Percentiles rank a stretch among this genome's conserved stretches.
Conservation (phyloP, 2,329 filamentous ascomycete species). For the Fusarium marasasianum region DNA sequence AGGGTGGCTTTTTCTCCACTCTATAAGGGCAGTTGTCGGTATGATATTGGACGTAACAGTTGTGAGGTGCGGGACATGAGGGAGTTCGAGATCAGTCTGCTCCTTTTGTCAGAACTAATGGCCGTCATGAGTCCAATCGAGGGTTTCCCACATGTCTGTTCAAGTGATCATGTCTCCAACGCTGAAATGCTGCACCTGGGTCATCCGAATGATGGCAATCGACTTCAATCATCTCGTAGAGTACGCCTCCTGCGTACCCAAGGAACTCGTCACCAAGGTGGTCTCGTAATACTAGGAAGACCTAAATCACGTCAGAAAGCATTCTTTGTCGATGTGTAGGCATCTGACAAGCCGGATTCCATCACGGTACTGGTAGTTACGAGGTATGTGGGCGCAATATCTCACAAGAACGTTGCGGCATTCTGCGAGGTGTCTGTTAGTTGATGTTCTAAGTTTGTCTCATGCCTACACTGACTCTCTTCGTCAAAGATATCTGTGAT, state of each 20-base stretch:
- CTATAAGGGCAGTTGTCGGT: conserved; percentile 49
- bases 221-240: conserved; percentile 59
- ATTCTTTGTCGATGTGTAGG: not conserved
- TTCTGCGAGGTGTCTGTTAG: conserved; percentile 43
- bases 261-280: conserved; percentile 57
- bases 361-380: conserved; percentile 58
- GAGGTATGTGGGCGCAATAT: conserved; percentile 55
- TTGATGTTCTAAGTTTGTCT: not conserved
- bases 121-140: not conserved
- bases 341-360: conserved; percentile 52
- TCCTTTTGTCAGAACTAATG: conserved; percentile 14
- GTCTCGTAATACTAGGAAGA: conserved; percentile 55
- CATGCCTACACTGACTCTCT: conserved; percentile 25
- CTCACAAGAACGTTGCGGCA: conserved; percentile 57
- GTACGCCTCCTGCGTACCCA: conserved; percentile 54
- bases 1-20: conserved; percentile 51
- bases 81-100: conserved; percentile 54
- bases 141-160: conserved; percentile 51
- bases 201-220: conserved; percentile 57
- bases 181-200: conserved; percentile 56
- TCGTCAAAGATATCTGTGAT: conserved; percentile 33
- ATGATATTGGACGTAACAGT: conserved; percentile 55
- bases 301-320: conserved; percentile 37
- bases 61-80: conserved; percentile 58
- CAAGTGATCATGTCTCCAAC: conserved; percentile 57